Evolutionary conservation across 202 grass and related monocot species (phyloP), one percentile per base, ranked within the genome.

Genomic region (Digitaria exilis): DNA sequence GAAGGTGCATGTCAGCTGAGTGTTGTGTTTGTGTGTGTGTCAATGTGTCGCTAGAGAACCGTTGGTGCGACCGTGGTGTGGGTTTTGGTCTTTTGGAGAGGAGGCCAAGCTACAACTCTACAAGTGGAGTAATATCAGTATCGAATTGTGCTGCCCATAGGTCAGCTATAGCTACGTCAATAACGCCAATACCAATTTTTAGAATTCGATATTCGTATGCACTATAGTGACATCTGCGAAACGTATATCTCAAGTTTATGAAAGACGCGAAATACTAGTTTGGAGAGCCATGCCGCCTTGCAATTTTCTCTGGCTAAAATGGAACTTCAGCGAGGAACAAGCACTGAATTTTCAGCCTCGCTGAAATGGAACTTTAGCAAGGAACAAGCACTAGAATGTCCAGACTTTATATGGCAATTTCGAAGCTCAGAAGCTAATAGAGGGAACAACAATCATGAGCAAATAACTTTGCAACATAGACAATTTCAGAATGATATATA

Each of bases 401-500:
- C 37, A 39, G 37, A 39, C 37, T 39, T 39, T 9, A 39, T 39
- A 39, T 39, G 37, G 37, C 48, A 50, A 50, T 54, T 9, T 54
- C 65, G 42, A 41, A 39, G 7, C 18, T 39, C 19, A 67, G 39
- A 16, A 18, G 17, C 19, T 12, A 51, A 10, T 29, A 34, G 50
- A 2, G 14, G 19, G 31, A 17, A 65, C 7, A 31, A 16, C 14
- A 32, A 26, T 34, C 14, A 34, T 60, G 10, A 79, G 32, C n/a
- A 9, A 39, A 29, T 52, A 52, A 32, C 6, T 42, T 65, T 7
- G 4, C 49, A 88, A n/a, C 30, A 42, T n/a, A 19, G 31, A 68
- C 37, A 37, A 30, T 77, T 59, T 51, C 18, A 82, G 52, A 82
- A 58, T 62, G 65, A 6, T 43, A 51, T 37, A 81, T 59, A 77